Evolutionary conservation across 2,329 filamentous ascomycete genomes (phyloP), one percentile per base, ranked within the genome.

Genomic region (Arthrobotrys conoides): DNA sequence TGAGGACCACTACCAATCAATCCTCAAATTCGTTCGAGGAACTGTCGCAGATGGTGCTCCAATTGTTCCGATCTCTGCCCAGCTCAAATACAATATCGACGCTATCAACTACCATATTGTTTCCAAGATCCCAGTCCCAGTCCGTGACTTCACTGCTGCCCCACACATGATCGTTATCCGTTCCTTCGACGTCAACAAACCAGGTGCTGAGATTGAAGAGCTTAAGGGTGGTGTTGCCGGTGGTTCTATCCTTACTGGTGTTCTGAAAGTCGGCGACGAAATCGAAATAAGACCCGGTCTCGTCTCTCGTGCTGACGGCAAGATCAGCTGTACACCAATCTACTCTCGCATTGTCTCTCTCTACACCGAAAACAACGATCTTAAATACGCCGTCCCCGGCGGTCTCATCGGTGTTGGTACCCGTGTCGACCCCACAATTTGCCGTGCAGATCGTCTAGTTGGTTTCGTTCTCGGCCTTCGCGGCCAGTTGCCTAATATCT

Each of bases 161-260:
- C 96, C 96, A 51, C 94, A 97, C 87, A 97, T 99, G 93, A 99
- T 99, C 83, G 91, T 99, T 84, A 99, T 99, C 85, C 93, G 96
- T 85, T 98, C 95, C 1, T 99, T 99, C 85, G 96, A 99, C 84
- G 96, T 99, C 84, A 99, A 99, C 90, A 99, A 99, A 89, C 96
- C 96, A 49, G 96, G 96, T 89, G 94, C 96, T 49, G 96, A 97
- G 86, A 98, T 99, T 81, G 95, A 98, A 79, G 96, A 99, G 83
- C 89, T 99, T 80, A 97, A 98, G 89, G 96, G 96, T 84, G 96
- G 96, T 90, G 96, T 99, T 85, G 96, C 96, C 82, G 96, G 96
- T 90, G 96, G 96, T 82, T 94, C 91, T 86, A 98, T 99, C 84
- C 87, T 99, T 82, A 97, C 95, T 84, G 96, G 96, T 89, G 94